phyloP scores from a whole-genome alignment of 106 monocot species.

The Phalaenopsis aphrodite region DNA sequence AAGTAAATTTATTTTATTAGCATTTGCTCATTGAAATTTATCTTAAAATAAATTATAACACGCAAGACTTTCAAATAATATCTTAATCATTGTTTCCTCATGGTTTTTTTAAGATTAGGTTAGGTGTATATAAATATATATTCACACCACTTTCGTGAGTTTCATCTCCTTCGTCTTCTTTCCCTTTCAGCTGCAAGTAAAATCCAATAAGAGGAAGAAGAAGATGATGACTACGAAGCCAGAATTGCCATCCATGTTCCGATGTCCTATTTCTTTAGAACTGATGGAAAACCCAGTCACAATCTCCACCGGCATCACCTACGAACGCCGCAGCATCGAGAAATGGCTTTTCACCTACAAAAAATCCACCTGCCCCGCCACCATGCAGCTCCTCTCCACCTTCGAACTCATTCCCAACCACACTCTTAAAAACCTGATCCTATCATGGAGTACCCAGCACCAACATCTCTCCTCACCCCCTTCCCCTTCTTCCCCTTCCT shows the following conservation, averaged over 20 bases:
- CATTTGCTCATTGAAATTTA: too few species aligned
- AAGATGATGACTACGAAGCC: neutral
- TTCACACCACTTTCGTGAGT: neutral
- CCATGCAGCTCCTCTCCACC: conserved; percentile 32
- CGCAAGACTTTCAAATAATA: too few species aligned
- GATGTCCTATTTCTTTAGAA: conserved; percentile 76
- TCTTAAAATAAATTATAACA: too few species aligned
- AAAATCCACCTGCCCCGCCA: conserved; percentile 48
- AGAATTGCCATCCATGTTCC: conserved; percentile 35
- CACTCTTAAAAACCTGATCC: conserved; percentile 52
- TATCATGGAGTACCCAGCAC: conserved; percentile 38
- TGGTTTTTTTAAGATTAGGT: too few species aligned
- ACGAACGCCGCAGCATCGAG: conserved; percentile 76
- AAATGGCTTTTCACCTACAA: conserved; percentile 52
- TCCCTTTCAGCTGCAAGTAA: neutral
- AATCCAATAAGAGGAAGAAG: neutral
- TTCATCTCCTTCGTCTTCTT: neutral
- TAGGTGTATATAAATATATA: too few species aligned
- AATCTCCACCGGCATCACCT: conserved; percentile 76
- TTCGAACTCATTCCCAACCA: conserved; percentile 47
- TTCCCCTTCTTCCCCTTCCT: neutral
- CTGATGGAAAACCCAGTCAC: conserved; percentile 85
- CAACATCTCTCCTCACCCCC: neutral
- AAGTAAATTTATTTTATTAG: too few species aligned
- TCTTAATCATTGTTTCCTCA: too few species aligned